Conservation (phyloP, 2,329 filamentous ascomycete species). For the Ceratocystis alfenasii region DNA sequence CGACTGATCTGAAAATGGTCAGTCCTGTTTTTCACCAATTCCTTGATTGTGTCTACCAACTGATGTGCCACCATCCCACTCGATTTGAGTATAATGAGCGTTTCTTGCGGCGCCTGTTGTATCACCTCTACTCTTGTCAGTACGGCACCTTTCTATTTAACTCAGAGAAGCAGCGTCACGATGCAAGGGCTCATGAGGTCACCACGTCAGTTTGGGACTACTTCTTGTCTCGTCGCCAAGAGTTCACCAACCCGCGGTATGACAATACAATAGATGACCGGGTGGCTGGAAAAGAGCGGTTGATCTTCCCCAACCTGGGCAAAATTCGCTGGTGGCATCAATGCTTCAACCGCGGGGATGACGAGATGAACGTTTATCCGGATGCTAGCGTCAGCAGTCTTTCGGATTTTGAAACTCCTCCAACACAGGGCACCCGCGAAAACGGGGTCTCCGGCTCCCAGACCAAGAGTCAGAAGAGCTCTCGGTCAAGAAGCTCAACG, state of each 20-base stretch:
- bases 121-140: slow-evolving; percentile 90
- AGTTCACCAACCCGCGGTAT: slow-evolving; percentile 76
- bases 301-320: slow-evolving; percentile 65
- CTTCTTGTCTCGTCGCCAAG: slow-evolving; percentile 65
- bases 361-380: slow-evolving; percentile 76
- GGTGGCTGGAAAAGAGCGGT: slow-evolving; percentile 63
- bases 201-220: slow-evolving; percentile 93
- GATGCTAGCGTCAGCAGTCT: slow-evolving; percentile 30
- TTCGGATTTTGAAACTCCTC: slow-evolving; percentile 4
- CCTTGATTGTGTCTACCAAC: slow-evolving; percentile 83
- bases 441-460: slow-evolving; percentile 31
- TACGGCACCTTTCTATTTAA: slow-evolving; percentile 96
- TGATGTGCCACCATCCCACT: slow-evolving; percentile 71
- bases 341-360: slow-evolving; percentile 70
- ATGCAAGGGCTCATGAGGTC: slow-evolving; percentile 54
- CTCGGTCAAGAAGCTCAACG: background rate
- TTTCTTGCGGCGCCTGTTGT: slow-evolving; percentile 76
- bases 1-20: slow-evolving; percentile 77
- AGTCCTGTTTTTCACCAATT: slow-evolving; percentile 98
- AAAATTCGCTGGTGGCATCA: slow-evolving; percentile 93
- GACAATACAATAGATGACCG: slow-evolving; percentile 65
- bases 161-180: slow-evolving; percentile 74
- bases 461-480: background rate
- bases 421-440: background rate
- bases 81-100: slow-evolving; percentile 95